These are phyloP conservation scores for Lichenothelia convexa DNA, from an alignment of 495 filamentous ascomycete species.

Conservation along the genomic window DNA sequence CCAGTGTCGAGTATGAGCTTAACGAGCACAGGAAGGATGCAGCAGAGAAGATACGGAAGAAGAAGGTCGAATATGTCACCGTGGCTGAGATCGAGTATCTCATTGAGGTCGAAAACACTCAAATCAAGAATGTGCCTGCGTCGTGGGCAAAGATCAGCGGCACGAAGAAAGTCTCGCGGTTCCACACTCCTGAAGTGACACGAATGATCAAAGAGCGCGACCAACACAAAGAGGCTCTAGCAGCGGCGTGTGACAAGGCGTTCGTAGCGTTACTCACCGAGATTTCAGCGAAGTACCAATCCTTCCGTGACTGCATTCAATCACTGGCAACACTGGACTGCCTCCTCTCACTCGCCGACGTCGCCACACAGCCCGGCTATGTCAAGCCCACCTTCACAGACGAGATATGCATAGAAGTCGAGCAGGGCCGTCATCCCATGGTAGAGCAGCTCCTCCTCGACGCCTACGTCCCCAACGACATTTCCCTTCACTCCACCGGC, in stretches of 20 bases:
- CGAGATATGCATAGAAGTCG: constrained; percentile 49
- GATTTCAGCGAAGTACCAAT: constrained; percentile 69
- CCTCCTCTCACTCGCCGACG: constrained; percentile 65
- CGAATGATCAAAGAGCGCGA: constrained; percentile 72
- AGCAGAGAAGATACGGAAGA: constrained; percentile 49
- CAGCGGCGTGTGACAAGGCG: constrained; percentile 80
- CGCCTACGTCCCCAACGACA: constrained; percentile 84
- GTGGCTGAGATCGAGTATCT: constrained; percentile 86
- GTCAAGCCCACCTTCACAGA: constrained; percentile 66
- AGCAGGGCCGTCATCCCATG: constrained; percentile 80
- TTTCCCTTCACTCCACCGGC: constrained; percentile 39
- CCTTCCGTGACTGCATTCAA: constrained; percentile 71
- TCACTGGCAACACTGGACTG: constrained; percentile 80
- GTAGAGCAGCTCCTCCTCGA: constrained; percentile 79
- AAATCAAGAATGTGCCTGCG: constrained; percentile 71
- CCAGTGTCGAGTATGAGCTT: constrained; percentile 70
- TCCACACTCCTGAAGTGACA: constrained; percentile 84
- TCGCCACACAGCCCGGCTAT: constrained; percentile 77
- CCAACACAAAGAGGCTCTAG: constrained; percentile 84
- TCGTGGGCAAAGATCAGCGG: constrained; percentile 88
- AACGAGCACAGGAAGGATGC: constrained; percentile 54
- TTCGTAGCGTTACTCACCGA: constrained; percentile 48
- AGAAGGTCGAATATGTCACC: constrained; percentile 54
- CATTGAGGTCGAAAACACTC: constrained; percentile 70
- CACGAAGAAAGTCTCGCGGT: constrained; percentile 82